These are phyloP conservation scores for Amaranthus cruentus DNA, from an alignment of 148 eudicot species.

Conservation along the genomic window DNA sequence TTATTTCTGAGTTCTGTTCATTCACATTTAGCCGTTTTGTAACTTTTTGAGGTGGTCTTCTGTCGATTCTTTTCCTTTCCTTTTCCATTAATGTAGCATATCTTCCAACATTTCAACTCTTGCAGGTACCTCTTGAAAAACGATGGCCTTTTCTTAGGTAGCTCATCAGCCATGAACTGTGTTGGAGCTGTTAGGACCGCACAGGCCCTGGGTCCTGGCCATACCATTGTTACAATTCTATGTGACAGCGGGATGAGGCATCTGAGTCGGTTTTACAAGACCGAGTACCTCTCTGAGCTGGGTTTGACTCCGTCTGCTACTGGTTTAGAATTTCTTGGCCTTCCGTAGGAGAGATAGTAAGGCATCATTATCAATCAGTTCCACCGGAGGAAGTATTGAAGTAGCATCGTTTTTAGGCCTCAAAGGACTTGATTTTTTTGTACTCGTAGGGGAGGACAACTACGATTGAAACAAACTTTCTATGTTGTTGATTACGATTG, in stretches of 20 bases:
- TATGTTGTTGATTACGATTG: not conserved
- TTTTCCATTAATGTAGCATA: too few relatives aligned
- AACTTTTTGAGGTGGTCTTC: too few relatives aligned
- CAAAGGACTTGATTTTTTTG: not conserved
- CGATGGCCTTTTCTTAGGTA: conserved; percentile 90
- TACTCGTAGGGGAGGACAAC: not conserved
- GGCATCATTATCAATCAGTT: not conserved
- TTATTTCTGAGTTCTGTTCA: too few relatives aligned
- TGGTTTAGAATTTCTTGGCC: conserved; percentile 63
- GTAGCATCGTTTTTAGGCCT: not conserved
- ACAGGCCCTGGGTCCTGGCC: conserved; percentile 76
- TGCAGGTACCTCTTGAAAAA: conserved; percentile 81
- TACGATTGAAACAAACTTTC: not conserved
- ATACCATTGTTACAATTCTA: conserved; percentile 78
- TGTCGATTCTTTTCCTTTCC: too few relatives aligned
- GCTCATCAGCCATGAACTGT: conserved; percentile 98
- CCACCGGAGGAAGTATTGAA: not conserved
- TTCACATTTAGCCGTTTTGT: too few relatives aligned
- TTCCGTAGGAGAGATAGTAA: not conserved
- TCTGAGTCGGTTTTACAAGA: conserved; percentile 70
- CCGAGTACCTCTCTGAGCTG: conserved; percentile 58
- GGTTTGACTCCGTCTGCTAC: conserved; percentile 60
- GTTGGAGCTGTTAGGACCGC: conserved; percentile 95
- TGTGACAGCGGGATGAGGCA: conserved; percentile 98
- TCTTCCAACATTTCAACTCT: not conserved